Evolutionary conservation across 768 basidiomycete genomes (phyloP).

Genomic region (Lactarius vividus): DNA sequence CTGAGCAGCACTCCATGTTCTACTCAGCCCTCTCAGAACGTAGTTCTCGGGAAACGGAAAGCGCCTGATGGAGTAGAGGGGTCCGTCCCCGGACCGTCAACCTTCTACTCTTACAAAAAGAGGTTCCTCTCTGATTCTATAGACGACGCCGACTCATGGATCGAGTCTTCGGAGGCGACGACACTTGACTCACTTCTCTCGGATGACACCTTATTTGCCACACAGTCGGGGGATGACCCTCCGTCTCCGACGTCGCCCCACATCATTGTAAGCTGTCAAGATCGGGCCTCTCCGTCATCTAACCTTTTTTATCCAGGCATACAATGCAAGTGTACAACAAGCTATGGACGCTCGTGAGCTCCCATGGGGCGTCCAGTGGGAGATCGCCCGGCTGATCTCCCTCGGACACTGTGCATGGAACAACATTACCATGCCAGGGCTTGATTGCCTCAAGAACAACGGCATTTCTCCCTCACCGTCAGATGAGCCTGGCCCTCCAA

Average conservation of each 20-base stretch:
- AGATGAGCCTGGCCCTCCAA: neutral
- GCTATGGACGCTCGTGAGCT: slow-evolving; percentile 21
- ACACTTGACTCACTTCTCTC: neutral
- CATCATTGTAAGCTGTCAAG: slow-evolving; percentile 11
- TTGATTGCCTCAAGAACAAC: slow-evolving; percentile 32
- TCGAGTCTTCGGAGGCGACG: neutral
- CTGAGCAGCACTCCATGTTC: neutral
- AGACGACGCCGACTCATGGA: neutral
- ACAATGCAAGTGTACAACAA: slow-evolving; percentile 9
- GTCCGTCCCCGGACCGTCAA: neutral
- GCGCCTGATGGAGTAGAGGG: neutral
- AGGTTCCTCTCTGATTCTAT: neutral
- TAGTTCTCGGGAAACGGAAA: slow-evolving; percentile 18
- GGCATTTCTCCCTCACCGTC: neutral
- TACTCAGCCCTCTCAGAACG: neutral
- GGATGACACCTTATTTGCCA: neutral
- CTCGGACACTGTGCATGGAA: slow-evolving; percentile 34
- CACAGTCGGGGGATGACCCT: neutral
- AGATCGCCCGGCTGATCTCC: slow-evolving; percentile 47
- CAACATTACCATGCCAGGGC: slow-evolving; percentile 32
- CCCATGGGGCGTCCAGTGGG: slow-evolving; percentile 49
- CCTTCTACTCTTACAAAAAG: slow-evolving; percentile 6
- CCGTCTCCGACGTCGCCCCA: neutral
- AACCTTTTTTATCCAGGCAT: slow-evolving; percentile 5
- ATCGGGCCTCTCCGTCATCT: neutral